Evolutionary conservation across 139 green algal species (phyloP).

Genomic region (Chlamydomonas sphaeroides): DNA sequence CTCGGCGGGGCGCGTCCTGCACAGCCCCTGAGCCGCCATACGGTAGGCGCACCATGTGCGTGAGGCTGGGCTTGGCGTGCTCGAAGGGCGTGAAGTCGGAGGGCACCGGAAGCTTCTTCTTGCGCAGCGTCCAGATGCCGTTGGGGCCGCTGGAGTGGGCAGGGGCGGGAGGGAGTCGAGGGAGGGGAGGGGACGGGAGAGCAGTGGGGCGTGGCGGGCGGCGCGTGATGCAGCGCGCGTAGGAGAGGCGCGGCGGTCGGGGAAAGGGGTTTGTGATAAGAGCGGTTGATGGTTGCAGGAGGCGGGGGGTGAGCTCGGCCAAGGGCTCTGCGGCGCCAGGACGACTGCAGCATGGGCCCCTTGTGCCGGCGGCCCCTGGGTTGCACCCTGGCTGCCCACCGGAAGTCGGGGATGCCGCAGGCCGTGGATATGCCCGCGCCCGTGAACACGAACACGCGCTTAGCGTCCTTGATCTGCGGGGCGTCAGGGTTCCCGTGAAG

Average conservation of each 20-base stretch:
- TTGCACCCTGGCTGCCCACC: slow-evolving; percentile 26
- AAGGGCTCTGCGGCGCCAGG: too few relatives aligned
- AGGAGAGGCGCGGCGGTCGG: too few relatives aligned
- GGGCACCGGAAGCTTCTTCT: slow-evolving; percentile 65
- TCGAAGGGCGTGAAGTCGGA: slow-evolving; percentile 76
- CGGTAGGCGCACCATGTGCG: slow-evolving; percentile 67
- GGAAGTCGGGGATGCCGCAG: slow-evolving; percentile 93
- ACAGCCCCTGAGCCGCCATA: neutral
- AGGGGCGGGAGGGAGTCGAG: neutral
- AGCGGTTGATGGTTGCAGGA: too few relatives aligned
- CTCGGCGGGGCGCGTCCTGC: too few relatives aligned
- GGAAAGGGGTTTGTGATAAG: too few relatives aligned
- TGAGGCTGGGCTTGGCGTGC: slow-evolving; percentile 81
- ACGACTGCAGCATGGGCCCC: too few relatives aligned
- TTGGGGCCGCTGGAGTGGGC: slow-evolving; percentile 75
- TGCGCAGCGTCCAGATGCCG: slow-evolving; percentile 92
- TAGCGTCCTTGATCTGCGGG: slow-evolving; percentile 15
- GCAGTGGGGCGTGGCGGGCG: neutral
- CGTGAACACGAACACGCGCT: slow-evolving; percentile 85
- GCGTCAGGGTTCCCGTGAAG: neutral
- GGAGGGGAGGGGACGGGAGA: neutral
- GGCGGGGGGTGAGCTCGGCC: too few relatives aligned
- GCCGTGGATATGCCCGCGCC: slow-evolving; percentile 94
- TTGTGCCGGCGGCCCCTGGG: too few relatives aligned
- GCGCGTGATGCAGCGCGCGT: too few relatives aligned